Evolutionary conservation across 1,139 yeast species (phyloP).

Genomic region (Yamadazyma songkhlaensis): DNA sequence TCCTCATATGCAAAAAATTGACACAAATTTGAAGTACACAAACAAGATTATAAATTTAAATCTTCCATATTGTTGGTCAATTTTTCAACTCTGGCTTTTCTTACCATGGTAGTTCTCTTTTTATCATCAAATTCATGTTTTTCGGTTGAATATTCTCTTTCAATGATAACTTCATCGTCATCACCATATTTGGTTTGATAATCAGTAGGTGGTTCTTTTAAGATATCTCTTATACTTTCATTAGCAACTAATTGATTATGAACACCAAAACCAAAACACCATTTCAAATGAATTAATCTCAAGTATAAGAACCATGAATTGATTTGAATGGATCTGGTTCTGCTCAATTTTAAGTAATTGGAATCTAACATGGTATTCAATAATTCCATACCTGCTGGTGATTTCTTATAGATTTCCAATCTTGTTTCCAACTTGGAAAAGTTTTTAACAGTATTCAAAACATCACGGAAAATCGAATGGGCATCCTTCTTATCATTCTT

Average conservation of each 20-base stretch:
- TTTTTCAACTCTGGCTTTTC: constrained; percentile 35
- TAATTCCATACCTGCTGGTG: constrained; percentile 43
- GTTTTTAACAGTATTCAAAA: constrained; percentile 46
- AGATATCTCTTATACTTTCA: constrained; percentile 40
- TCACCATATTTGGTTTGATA: constrained; percentile 28
- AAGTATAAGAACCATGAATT: constrained; percentile 66
- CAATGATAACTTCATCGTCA: constrained; percentile 10
- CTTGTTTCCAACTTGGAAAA: constrained; percentile 43
- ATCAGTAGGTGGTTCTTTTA: constrained; percentile 39
- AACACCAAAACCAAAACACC: constrained; percentile 71
- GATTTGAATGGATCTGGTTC: constrained; percentile 56
- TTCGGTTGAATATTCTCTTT: constrained; percentile 11
- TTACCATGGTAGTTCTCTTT: constrained; percentile 28
- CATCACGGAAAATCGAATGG: constrained; percentile 63
- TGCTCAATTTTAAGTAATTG: constrained; percentile 53
- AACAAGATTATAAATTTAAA: constrained; percentile 16
- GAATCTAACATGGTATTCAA: constrained; percentile 30
- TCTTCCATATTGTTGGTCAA: constrained; percentile 28
- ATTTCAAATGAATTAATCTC: constrained; percentile 60
- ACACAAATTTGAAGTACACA: too few relatives aligned
- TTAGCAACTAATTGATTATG: constrained; percentile 60
- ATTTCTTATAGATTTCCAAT: constrained; percentile 31
- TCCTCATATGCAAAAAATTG: too few relatives aligned
- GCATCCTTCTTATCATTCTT: constrained; percentile 62
- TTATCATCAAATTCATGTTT: constrained; percentile 25